Evolutionary conservation across 352 stramenopile genomes (phyloP).

Genomic region (Phytophthora megakarya): DNA sequence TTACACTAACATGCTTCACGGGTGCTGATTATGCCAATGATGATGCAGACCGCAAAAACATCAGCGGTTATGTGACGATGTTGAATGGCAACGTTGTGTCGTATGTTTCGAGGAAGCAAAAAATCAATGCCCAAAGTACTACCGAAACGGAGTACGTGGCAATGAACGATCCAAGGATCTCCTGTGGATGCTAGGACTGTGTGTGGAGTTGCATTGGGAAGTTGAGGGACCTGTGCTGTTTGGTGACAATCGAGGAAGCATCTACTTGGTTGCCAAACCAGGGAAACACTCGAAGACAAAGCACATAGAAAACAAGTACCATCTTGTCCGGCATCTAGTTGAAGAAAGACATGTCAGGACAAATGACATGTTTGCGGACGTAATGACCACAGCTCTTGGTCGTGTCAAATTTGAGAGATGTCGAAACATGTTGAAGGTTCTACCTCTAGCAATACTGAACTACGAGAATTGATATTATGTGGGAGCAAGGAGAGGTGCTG

Average conservation of each 20-base stretch:
- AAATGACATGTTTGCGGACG: constrained; percentile 6
- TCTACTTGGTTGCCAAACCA: constrained; percentile 25
- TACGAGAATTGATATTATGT: not conserved
- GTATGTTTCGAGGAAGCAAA: constrained; percentile 35
- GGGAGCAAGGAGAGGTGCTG: too few species aligned
- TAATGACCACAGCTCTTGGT: constrained; percentile 1
- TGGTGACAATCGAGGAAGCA: constrained; percentile 27
- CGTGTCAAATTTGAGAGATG: not conserved
- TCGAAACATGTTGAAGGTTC: not conserved
- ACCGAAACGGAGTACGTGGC: constrained; percentile 35
- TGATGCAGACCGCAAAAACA: constrained; percentile 5
- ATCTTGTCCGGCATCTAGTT: constrained; percentile 6
- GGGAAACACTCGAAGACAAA: constrained; percentile 33
- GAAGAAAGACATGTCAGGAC: not conserved
- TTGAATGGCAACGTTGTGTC: constrained; percentile 23
- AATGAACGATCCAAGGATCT: constrained; percentile 31
- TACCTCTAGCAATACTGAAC: not conserved
- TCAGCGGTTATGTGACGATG: constrained; percentile 30
- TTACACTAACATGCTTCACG: not conserved
- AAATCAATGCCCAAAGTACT: too few species aligned
- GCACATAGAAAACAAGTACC: constrained; percentile 36
- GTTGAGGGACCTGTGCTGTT: constrained; percentile 5
- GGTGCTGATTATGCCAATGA: constrained; percentile 37
- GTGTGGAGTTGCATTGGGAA: constrained; percentile 17
- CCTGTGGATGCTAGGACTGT: constrained; percentile 22